phyloP scores from a whole-genome alignment of 495 filamentous ascomycete genomes.

The Penicillium dipodomyicola region DNA sequence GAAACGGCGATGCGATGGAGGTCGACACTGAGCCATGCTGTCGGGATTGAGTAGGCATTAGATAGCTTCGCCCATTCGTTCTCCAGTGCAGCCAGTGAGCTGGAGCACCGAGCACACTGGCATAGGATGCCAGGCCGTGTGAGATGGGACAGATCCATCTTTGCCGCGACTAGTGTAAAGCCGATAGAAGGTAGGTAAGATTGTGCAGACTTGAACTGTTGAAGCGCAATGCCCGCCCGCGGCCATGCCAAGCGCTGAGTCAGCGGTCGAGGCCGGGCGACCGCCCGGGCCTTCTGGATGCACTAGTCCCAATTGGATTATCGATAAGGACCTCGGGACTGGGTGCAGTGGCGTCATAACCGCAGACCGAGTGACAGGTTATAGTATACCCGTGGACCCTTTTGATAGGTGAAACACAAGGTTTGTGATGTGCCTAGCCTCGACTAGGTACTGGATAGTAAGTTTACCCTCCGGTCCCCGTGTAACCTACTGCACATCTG shows the following conservation, averaged over 20 bases:
- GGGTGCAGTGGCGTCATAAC: conserved; percentile 16
- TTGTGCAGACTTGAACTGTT: conserved; percentile 7
- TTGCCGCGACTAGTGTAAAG: conserved; percentile 12
- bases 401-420: not conserved
- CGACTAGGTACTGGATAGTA: not conserved
- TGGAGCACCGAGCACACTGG: conserved; percentile 46
- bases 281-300: not conserved
- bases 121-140: conserved; percentile 43
- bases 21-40: conserved; percentile 47
- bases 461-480: not conserved
- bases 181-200: conserved; percentile 1
- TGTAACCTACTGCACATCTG: not conserved
- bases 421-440: not conserved
- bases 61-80: conserved; percentile 50
- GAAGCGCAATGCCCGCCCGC: not conserved
- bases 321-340: conserved; percentile 21
- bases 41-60: conserved; percentile 40
- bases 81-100: conserved; percentile 47
- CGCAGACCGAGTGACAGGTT: not conserved
- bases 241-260: conserved; percentile 14
- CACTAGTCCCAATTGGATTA: conserved; percentile 17
- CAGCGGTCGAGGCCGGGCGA: conserved; percentile 22
- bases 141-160: conserved; percentile 42
- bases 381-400: no score
- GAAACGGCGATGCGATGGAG: conserved; percentile 44